Percentiles rank a stretch among this genome's conserved stretches.
Conservation (phyloP, 2,329 filamentous ascomycete genomes). For the Hypoxylon sp. region DNA sequence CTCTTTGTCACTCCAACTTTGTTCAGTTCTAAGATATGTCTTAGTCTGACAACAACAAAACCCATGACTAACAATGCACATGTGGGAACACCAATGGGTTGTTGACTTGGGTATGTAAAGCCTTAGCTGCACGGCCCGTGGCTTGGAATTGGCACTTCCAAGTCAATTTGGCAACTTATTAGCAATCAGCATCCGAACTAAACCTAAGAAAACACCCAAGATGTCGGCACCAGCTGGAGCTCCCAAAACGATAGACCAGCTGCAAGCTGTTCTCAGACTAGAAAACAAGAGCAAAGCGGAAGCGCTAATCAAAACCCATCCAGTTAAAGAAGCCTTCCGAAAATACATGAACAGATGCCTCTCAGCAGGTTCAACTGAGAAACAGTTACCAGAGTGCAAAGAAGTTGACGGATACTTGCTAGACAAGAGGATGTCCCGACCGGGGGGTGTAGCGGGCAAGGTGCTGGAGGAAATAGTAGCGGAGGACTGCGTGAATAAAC, state of each 20-base stretch:
- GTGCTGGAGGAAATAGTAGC: conserved; percentile 11
- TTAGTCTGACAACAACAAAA: conserved; percentile 6
- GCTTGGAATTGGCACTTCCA: not conserved
- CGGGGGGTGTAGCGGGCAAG: not conserved
- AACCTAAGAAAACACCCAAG: not conserved
- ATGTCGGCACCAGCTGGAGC: conserved; percentile 19
- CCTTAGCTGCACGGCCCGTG: not conserved
- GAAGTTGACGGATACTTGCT: conserved; percentile 29
- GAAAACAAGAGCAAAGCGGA: conserved; percentile 6
- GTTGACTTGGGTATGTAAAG: conserved; percentile 5
- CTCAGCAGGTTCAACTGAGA: conserved; percentile 8
- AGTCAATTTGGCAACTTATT: not conserved
- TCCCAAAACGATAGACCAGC: conserved; percentile 31
- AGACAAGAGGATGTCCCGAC: not conserved
- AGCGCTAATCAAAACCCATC: conserved; percentile 13
- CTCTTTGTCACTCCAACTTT: conserved; percentile 1
- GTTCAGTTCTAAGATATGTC: not conserved
- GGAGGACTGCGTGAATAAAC: conserved; percentile 8
- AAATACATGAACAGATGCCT: conserved; percentile 37
- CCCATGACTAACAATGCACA: not conserved
- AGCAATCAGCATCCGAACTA: not conserved
- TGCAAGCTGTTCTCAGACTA: conserved; percentile 26
- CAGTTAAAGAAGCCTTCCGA: conserved; percentile 33
- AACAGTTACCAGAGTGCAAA: conserved; percentile 30
- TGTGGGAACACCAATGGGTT: not conserved